These are phyloP conservation scores for Aspergillus sclerotiicarbonarius DNA, from an alignment of 495 filamentous ascomycete species.

Conservation along the genomic window DNA sequence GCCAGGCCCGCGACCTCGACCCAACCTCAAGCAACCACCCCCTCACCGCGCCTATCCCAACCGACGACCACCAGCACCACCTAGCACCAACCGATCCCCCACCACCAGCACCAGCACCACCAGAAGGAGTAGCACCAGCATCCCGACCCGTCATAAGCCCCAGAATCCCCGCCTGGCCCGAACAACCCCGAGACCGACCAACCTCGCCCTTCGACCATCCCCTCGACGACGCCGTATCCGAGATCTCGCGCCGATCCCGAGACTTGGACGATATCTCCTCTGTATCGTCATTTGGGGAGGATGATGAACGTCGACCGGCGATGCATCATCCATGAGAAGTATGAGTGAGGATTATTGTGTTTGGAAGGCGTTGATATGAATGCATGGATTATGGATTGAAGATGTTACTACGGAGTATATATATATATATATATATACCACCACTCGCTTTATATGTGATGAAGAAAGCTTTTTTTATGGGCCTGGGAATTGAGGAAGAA, in stretches of 20 bases:
- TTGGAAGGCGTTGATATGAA: no score
- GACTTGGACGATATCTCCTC: constrained; percentile 34
- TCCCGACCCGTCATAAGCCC: neutral
- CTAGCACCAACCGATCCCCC: neutral
- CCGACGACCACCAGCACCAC: neutral
- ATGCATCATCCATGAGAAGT: neutral
- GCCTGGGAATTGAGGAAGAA: no score
- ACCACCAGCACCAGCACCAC: neutral
- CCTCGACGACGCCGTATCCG: constrained; percentile 29
- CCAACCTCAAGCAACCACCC: neutral
- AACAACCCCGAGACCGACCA: constrained; percentile 10
- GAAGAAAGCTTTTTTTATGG: no score
- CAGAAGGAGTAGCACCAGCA: neutral
- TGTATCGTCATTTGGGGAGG: constrained; percentile 35
- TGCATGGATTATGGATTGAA: no score
- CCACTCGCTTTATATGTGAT: no score
- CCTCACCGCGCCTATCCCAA: neutral
- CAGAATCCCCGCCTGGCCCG: neutral
- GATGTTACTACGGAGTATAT: no score
- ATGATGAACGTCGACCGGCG: constrained; percentile 10
- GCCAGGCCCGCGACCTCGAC: neutral
- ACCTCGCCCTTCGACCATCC: constrained; percentile 30
- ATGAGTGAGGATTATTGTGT: no score
- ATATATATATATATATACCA: no score
- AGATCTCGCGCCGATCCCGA: constrained; percentile 23